Percentiles rank a stretch among this genome's conserved stretches.
phyloP scores from a whole-genome alignment of 2,329 filamentous ascomycete species.

The Penicillium sp. region DNA sequence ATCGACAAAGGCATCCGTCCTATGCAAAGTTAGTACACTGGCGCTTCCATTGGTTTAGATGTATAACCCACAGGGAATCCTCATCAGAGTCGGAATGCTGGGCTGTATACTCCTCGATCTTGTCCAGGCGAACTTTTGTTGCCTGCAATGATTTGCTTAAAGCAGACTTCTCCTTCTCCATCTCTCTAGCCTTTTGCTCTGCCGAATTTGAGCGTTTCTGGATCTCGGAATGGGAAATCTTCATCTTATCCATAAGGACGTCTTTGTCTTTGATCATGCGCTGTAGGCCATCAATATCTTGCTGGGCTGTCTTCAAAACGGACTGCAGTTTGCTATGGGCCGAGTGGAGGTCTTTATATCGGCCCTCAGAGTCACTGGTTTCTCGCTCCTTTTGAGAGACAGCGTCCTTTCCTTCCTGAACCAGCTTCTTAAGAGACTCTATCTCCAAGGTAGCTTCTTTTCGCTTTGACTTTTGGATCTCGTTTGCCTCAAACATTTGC shows the following conservation, averaged over 20 bases:
- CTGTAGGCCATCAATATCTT: conserved; percentile 8
- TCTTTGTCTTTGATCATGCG: conserved; percentile 4
- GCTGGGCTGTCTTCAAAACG: not conserved
- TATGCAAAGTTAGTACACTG: not conserved
- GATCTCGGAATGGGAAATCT: not conserved
- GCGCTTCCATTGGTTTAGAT: not conserved
- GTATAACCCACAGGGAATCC: conserved; percentile 4
- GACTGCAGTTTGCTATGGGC: not conserved
- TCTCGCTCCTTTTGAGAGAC: not conserved
- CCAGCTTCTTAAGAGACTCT: conserved; percentile 2
- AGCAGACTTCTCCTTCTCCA: not conserved
- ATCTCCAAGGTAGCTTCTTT: not conserved
- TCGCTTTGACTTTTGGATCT: conserved; percentile 1
- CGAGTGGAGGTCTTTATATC: not conserved
- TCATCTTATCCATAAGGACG: not conserved
- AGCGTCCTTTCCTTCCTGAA: conserved; percentile 3
- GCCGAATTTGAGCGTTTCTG: not conserved
- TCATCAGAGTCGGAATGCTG: not conserved
- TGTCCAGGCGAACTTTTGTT: conserved; percentile 1
- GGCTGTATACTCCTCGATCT: not conserved
- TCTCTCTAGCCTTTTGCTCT: not conserved
- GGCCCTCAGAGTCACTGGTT: not conserved
- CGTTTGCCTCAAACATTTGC: conserved; percentile 11
- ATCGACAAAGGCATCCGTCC: conserved; percentile 9
- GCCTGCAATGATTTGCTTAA: conserved; percentile 1